A percentile compares a stretch with the other conserved stretches of the same genome.
phyloP scores from a whole-genome alignment of 2,329 filamentous ascomycete genomes.

The Cercospora citrullina region DNA sequence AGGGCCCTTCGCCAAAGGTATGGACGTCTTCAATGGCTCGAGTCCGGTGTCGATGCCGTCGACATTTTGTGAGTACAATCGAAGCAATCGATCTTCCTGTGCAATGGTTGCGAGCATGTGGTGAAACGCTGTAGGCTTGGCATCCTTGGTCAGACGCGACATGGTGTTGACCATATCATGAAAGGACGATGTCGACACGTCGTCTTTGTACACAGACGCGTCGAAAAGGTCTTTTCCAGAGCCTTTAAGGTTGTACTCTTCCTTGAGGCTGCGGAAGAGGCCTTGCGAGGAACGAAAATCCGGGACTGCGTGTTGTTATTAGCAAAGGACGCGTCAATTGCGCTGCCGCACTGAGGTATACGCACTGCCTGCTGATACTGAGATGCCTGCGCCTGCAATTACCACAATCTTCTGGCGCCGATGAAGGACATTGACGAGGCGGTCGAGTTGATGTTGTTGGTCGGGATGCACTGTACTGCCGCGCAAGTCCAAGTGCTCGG shows the following conservation, averaged over 20 bases:
- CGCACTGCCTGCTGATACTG: conserved; percentile 88
- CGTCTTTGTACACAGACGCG: conserved; percentile 94
- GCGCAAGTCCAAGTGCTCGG: conserved; percentile 75
- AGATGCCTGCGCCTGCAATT: conserved; percentile 94
- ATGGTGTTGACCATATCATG: conserved; percentile 94
- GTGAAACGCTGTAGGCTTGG: conserved; percentile 85
- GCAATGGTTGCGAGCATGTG: conserved; percentile 89
- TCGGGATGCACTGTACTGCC: conserved; percentile 53
- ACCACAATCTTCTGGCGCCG: conserved; percentile 96
- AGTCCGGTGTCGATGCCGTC: conserved; percentile 90
- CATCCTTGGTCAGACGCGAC: conserved; percentile 72
- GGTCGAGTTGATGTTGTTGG: conserved; percentile 64
- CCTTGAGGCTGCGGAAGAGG: conserved; percentile 80
- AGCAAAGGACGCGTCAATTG: conserved; percentile 22
- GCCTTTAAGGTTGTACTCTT: conserved; percentile 84
- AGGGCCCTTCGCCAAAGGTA: conserved; percentile 67
- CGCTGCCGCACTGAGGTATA: conserved; percentile 36
- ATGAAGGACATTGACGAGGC: conserved; percentile 71
- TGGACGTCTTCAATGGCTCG: conserved; percentile 72
- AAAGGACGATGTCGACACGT: conserved; percentile 83
- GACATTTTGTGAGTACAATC: conserved; percentile 95
- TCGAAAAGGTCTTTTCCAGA: conserved; percentile 97
- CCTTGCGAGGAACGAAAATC: conserved; percentile 93
- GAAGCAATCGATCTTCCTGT: conserved; percentile 79
- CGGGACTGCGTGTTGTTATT: conserved; percentile 61